These are phyloP conservation scores for Hyaloperonospora arabidopsidis DNA, from an alignment of 352 stramenopile species.

Conservation along the genomic window DNA sequence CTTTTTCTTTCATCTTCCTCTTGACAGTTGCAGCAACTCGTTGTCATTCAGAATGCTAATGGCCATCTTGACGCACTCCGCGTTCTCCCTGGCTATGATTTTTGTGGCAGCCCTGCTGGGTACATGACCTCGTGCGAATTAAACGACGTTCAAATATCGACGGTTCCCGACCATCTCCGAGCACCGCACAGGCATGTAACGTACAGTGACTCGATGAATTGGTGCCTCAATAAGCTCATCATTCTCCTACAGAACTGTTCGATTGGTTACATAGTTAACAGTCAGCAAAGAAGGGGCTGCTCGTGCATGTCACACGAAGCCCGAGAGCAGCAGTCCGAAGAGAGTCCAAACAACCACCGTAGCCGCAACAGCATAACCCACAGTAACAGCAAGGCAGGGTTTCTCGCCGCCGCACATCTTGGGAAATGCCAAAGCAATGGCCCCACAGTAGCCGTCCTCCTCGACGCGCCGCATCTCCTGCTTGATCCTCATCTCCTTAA, in stretches of 20 bases:
- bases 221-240: too few relatives aligned
- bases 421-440: constrained; percentile 23
- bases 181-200: constrained; percentile 17
- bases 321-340: constrained; percentile 20
- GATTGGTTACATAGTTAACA: too few relatives aligned
- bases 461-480: constrained; percentile 24
- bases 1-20: too few relatives aligned
- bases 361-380: constrained; percentile 37
- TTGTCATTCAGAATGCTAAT: too few relatives aligned
- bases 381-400: constrained; percentile 30
- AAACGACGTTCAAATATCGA: too few relatives aligned
- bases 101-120: too few relatives aligned
- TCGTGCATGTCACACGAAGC: constrained; percentile 12
- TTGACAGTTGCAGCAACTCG: too few relatives aligned
- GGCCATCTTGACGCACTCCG: too few relatives aligned
- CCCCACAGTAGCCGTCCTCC: constrained; percentile 27
- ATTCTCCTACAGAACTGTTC: too few relatives aligned
- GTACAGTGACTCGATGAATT: background rate
- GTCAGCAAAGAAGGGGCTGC: too few relatives aligned
- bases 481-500: constrained; percentile 39
- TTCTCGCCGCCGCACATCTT: constrained; percentile 39
- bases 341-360: constrained; percentile 47
- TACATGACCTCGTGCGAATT: too few relatives aligned
- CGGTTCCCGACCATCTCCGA: constrained; percentile 57
- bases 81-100: too few relatives aligned